Percentiles rank a stretch among this genome's conserved stretches.
Evolutionary conservation across 2,329 filamentous ascomycete species (phyloP).

Genomic region (Fusarium hostae): DNA sequence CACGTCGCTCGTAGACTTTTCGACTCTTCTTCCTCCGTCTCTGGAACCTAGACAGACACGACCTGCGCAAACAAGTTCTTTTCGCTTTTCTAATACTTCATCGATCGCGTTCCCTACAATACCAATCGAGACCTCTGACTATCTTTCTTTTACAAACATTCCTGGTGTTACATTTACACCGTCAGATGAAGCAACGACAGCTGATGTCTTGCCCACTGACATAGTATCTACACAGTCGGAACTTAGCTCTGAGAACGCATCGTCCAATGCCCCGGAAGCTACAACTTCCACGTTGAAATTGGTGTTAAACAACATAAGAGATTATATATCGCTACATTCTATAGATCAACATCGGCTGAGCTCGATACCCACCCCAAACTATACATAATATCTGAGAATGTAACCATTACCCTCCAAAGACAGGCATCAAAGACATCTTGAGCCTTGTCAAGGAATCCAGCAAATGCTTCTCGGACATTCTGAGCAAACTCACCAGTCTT

Average conservation of each 20-base stretch:
- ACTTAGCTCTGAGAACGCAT: background rate
- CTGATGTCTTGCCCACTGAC: background rate
- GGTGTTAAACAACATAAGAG: background rate
- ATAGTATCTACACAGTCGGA: fast-evolving
- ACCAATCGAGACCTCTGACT: background rate
- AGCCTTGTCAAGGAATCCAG: background rate
- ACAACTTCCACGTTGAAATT: background rate
- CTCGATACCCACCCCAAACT: background rate
- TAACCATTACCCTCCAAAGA: conserved; percentile 11
- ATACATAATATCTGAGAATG: background rate
- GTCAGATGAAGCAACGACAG: background rate
- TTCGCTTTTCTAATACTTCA: background rate
- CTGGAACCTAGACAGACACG: background rate
- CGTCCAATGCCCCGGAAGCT: fast-evolving
- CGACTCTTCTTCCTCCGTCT: background rate
- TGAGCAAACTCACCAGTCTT: background rate
- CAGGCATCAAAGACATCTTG: conserved; percentile 6
- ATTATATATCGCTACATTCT: background rate
- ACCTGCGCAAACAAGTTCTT: background rate
- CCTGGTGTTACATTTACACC: background rate
- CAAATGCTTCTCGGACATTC: background rate
- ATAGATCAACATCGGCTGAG: background rate
- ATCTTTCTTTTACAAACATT: background rate
- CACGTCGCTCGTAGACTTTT: background rate
- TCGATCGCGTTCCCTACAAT: background rate